Evolutionary conservation across 139 green algal species (phyloP), one percentile per base, ranked within the genome.

Genomic region (Chlorella vulgaris): DNA sequence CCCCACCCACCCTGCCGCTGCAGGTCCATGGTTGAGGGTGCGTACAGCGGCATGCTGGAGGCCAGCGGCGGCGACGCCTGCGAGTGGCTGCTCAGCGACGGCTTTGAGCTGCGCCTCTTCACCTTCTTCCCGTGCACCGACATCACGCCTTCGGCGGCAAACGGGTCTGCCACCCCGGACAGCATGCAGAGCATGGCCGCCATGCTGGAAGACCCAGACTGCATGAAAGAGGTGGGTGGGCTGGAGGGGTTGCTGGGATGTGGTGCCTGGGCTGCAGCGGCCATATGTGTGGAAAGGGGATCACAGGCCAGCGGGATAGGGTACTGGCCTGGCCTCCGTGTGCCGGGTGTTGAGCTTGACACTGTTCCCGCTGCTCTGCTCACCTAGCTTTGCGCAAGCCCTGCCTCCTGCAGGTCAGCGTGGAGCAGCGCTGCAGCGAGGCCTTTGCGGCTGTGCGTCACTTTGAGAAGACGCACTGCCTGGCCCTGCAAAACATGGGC

Each of bases 381-480:
- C 81, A 0, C 86, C 87, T 1, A 85, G 92, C 24, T 42, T 82
- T 60, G 68, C 83, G 47, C 93, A 93, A 89, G 86, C 61, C 80
- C 93, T 63, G 50, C 26, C 35, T n/a, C n/a, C 74, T 84, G 40
- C 79, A 85, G 71, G 58, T 82, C 21, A 74, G 83, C 3, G 82
- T 93, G 62, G 89, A 94, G 58, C 35, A 51, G 71, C 86, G 91
- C 26, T 96, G 93, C 80, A 84, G 39, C 38, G 92, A 96, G 77
- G 93, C 93, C 1, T 95, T 95, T 83, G 84, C 78, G 47, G 90
- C 90, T 35, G 91, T 96, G 58, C 87, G 79, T 36, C 87, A 89
- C 84, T 94, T 88, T 84, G 90, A 94, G 76, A 73, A 86, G 42
- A 81, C 76, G 42, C 83, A 88, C 63, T 85, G 78, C 60, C 79